Conservation (phyloP, 2,329 filamentous ascomycete species). For the Exophiala lecanii-corni region DNA sequence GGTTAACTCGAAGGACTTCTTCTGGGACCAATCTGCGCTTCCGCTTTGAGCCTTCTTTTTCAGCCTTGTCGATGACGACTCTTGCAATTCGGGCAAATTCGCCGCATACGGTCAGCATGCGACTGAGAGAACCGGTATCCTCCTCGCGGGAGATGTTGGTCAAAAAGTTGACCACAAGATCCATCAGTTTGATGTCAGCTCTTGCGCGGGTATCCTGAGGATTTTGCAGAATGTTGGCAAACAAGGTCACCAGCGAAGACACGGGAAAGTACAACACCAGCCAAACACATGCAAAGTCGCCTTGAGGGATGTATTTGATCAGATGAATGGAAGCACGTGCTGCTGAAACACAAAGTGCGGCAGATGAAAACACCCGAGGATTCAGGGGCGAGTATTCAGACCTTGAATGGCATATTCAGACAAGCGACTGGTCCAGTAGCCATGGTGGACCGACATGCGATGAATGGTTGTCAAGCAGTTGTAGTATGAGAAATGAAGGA, state of each 20-base stretch:
- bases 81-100: conserved; percentile 94
- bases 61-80: conserved; percentile 83
- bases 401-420: conserved; percentile 95
- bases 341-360: conserved; percentile 85
- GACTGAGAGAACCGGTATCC: conserved; percentile 82
- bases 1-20: conserved; percentile 23
- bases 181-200: conserved; percentile 87
- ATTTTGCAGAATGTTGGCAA: conserved; percentile 94
- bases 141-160: conserved; percentile 85
- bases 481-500: conserved; percentile 95
- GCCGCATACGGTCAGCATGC: conserved; percentile 90
- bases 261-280: conserved; percentile 95
- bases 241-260: conserved; percentile 87
- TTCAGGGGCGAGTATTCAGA: conserved; percentile 87
- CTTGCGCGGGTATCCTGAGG: conserved; percentile 82
- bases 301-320: conserved; percentile 92
- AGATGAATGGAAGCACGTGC: conserved; percentile 89
- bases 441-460: conserved; percentile 96
- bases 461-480: conserved; percentile 97
- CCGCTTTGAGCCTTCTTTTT: conserved; percentile 75
- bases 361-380: conserved; percentile 89
- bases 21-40: conserved; percentile 66
- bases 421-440: conserved; percentile 93
- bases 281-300: conserved; percentile 94
- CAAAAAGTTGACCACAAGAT: conserved; percentile 84